Conservation (phyloP, 2,329 filamentous ascomycete genomes). For the Dothideomycetes sp. region DNA sequence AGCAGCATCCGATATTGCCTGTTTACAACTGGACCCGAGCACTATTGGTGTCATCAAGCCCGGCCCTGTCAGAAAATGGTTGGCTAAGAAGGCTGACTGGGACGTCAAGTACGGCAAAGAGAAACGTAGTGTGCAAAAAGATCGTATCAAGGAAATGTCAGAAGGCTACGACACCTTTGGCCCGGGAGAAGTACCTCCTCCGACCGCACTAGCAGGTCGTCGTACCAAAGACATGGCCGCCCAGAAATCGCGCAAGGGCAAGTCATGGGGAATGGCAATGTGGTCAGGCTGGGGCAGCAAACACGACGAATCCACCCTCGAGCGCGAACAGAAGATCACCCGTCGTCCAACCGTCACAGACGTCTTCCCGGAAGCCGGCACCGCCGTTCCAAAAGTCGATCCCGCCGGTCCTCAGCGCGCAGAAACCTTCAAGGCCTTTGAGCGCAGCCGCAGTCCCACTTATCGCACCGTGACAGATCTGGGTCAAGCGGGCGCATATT, state of each 20-base stretch:
- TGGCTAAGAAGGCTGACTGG: conserved; percentile 62
- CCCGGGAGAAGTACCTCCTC: conserved; percentile 66
- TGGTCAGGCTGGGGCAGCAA: conserved; percentile 87
- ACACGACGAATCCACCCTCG: conserved; percentile 72
- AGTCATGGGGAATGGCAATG: conserved; percentile 61
- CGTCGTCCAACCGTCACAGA: conserved; percentile 17
- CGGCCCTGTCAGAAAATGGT: conserved; percentile 73
- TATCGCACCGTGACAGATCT: conserved; percentile 6
- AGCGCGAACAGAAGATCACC: conserved; percentile 45
- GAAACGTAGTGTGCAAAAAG: conserved; percentile 63
- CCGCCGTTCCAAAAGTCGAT: neutral
- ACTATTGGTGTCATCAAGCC: conserved; percentile 73
- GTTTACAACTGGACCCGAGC: conserved; percentile 53
- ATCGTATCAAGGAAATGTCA: conserved; percentile 62
- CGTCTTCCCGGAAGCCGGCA: conserved; percentile 2
- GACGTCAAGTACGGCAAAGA: conserved; percentile 61
- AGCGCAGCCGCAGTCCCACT: conserved; percentile 6
- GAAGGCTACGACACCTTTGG: conserved; percentile 63
- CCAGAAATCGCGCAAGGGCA: conserved; percentile 37
- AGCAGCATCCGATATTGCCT: conserved; percentile 53
- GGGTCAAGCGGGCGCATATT: conserved; percentile 3
- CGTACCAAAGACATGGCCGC: conserved; percentile 42
- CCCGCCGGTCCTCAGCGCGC: neutral
- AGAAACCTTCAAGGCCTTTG: neutral
- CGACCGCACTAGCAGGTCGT: conserved; percentile 70